These are phyloP conservation scores for Chalciporus sp. DNA, from an alignment of 1,284 basidiomycete species.

Conservation along the genomic window DNA sequence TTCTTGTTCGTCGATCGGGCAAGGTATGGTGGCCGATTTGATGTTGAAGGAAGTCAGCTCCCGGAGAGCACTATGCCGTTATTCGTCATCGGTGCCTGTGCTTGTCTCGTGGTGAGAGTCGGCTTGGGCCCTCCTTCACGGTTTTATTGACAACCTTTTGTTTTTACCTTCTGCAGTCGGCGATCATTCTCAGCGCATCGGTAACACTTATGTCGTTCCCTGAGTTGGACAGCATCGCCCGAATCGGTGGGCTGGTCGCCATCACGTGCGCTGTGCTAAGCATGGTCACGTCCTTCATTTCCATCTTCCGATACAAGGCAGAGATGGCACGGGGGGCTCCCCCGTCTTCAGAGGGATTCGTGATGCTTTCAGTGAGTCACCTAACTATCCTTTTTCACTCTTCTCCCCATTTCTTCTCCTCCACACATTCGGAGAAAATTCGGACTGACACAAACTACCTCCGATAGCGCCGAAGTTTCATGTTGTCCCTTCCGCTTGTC, in stretches of 20 bases:
- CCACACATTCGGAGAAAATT: not conserved
- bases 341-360: conserved; percentile 54
- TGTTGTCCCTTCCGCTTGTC: conserved; percentile 73
- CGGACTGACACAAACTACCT: not conserved
- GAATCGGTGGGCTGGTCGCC: conserved; percentile 64
- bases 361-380: conserved; percentile 55
- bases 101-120: conserved; percentile 69
- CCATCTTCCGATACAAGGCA: conserved; percentile 65
- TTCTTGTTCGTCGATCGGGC: conserved; percentile 65
- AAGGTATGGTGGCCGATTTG: conserved; percentile 45
- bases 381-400: too few species aligned
- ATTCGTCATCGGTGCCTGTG: conserved; percentile 62
- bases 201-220: conserved; percentile 77
- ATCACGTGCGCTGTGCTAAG: conserved; percentile 67
- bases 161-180: conserved; percentile 53
- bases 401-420: not conserved
- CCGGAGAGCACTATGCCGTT: conserved; percentile 53
- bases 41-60: conserved; percentile 56
- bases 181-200: conserved; percentile 73
- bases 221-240: conserved; percentile 61
- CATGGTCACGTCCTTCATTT: conserved; percentile 65
- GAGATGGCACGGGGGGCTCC: conserved; percentile 53
- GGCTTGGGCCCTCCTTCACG: not conserved
- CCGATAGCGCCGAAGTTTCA: conserved; percentile 56
- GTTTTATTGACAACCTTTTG: not conserved